phyloP scores from a whole-genome alignment of 192 early-diverging fungal genomes.

The Coemansia sp. region DNA sequence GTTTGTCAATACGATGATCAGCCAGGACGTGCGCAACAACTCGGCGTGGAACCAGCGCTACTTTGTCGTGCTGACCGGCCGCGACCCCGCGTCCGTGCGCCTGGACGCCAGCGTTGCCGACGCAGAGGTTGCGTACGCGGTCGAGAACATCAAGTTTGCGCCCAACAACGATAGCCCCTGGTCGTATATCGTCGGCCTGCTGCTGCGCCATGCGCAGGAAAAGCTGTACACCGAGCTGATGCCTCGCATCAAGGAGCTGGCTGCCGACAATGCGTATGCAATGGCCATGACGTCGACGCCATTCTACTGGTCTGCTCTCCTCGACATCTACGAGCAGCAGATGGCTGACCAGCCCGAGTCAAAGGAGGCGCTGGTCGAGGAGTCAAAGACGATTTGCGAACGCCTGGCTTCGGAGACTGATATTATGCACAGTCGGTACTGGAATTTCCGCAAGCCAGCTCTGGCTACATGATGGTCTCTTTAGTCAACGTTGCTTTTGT shows the following conservation, averaged over 20 bases:
- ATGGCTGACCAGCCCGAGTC: slow-evolving; percentile 10
- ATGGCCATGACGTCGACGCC: slow-evolving; percentile 22
- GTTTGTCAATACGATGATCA: slow-evolving; percentile 71
- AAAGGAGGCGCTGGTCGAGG: slow-evolving; percentile 5
- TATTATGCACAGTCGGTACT: slow-evolving; percentile 40
- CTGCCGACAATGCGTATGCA: slow-evolving; percentile 11
- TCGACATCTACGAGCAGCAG: slow-evolving; percentile 46
- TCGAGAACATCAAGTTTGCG: slow-evolving; percentile 69
- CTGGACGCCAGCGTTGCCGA: slow-evolving; percentile 13
- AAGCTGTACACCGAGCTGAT: slow-evolving; percentile 28
- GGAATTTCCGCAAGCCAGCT: slow-evolving; percentile 32
- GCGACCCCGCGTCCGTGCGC: not conserved
- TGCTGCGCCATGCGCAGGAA: slow-evolving; percentile 35
- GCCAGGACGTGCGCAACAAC: slow-evolving; percentile 90
- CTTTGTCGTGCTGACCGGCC: slow-evolving; percentile 62
- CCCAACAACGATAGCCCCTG: slow-evolving; percentile 94
- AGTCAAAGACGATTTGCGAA: slow-evolving; percentile 26
- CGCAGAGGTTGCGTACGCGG: slow-evolving; percentile 58
- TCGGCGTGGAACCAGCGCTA: slow-evolving; percentile 99
- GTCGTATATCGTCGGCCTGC: slow-evolving; percentile 79
- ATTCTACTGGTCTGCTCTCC: slow-evolving; percentile 48
- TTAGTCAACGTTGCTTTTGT: not conserved
- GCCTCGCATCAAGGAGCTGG: slow-evolving; percentile 29
- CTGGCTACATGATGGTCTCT: not conserved
- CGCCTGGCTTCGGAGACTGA: slow-evolving; percentile 28